These are phyloP conservation scores for Starmerella scarabaei DNA, from an alignment of 805 yeast genomes.

Conservation along the genomic window DNA sequence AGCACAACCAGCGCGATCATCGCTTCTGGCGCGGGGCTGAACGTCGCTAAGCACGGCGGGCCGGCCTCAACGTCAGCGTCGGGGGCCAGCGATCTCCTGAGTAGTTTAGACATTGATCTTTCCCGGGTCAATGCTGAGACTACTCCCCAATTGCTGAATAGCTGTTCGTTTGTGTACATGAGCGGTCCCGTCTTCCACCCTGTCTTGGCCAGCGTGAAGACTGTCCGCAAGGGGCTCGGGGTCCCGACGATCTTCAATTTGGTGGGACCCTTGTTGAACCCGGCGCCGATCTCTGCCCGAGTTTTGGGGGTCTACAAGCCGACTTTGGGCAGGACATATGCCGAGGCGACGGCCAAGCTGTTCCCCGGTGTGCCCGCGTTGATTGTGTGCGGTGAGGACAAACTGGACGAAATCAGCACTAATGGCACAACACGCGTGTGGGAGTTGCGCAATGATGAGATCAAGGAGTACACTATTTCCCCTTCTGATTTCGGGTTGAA, in stretches of 20 bases:
- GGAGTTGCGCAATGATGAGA: conserved; percentile 40
- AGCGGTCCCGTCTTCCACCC: conserved; percentile 93
- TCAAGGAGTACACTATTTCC: conserved; percentile 22
- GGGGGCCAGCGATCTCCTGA: conserved; percentile 85
- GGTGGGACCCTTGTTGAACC: conserved; percentile 87
- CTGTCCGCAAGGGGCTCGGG: conserved; percentile 63
- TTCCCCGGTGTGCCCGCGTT: conserved; percentile 40
- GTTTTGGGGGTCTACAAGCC: conserved; percentile 83
- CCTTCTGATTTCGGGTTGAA: conserved; percentile 76
- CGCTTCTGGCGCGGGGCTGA: conserved; percentile 68
- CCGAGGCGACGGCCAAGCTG: conserved; percentile 59
- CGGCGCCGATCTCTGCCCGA: conserved; percentile 67
- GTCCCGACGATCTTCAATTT: conserved; percentile 90
- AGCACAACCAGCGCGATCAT: conserved; percentile 91
- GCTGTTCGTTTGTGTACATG: conserved; percentile 47
- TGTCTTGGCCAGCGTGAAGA: conserved; percentile 75
- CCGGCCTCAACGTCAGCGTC: conserved; percentile 87
- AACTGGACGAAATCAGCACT: conserved; percentile 89
- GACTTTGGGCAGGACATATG: conserved; percentile 67
- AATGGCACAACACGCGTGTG: conserved; percentile 71
- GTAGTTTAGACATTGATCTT: conserved; percentile 70
- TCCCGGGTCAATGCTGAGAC: conserved; percentile 49
- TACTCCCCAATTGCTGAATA: conserved; percentile 43
- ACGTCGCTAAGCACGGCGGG: conserved; percentile 92
- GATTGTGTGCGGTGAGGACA: conserved; percentile 88